Evolutionary conservation across 2,329 filamentous ascomycete genomes (phyloP).

Genomic region (Pyrenophora graminea): DNA sequence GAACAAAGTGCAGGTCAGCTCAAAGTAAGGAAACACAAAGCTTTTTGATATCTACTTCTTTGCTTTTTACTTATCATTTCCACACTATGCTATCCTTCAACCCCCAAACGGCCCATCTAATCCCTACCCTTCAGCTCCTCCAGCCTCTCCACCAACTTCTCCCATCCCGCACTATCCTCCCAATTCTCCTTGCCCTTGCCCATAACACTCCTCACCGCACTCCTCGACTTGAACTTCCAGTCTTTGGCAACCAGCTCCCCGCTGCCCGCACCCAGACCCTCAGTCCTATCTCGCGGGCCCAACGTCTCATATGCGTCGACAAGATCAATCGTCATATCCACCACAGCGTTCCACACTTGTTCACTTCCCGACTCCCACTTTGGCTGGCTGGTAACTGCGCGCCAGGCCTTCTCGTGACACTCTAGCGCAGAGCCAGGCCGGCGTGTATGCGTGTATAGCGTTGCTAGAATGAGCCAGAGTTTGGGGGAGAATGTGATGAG

Average conservation of each 20-base stretch:
- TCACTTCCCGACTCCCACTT: constrained; percentile 62
- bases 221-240: constrained; percentile 89
- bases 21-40: too few species aligned
- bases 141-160: constrained; percentile 57
- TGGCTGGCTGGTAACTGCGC: constrained; percentile 65
- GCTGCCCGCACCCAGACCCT: constrained; percentile 54
- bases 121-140: constrained; percentile 48
- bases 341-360: constrained; percentile 71
- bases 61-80: too few species aligned
- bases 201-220: constrained; percentile 80
- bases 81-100: neutral
- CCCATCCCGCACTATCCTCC: constrained; percentile 76
- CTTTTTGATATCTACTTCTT: too few species aligned
- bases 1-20: too few species aligned
- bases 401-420: constrained; percentile 88
- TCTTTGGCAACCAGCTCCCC: constrained; percentile 70
- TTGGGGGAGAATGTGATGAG: constrained; percentile 79
- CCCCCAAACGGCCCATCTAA: constrained; percentile 1
- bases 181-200: constrained; percentile 79
- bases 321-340: constrained; percentile 77
- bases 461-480: constrained; percentile 76
- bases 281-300: constrained; percentile 53
- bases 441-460: constrained; percentile 72
- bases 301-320: constrained; percentile 84
- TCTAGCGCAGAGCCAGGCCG: constrained; percentile 75